phyloP scores from a whole-genome alignment of 2,329 filamentous ascomycete species.

The Aspergillus sp. region DNA sequence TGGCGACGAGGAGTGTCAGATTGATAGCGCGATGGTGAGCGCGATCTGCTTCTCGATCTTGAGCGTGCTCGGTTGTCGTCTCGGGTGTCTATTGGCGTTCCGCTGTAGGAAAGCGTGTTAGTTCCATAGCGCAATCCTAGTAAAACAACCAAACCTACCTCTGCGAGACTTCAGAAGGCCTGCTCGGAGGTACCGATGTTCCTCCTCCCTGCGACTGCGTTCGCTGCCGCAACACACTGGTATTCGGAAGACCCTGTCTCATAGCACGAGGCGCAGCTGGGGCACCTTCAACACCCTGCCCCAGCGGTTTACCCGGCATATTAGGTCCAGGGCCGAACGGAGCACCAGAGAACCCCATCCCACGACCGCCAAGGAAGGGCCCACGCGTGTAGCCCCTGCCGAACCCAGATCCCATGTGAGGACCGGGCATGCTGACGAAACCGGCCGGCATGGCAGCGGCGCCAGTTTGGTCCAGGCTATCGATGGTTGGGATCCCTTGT shows the following conservation, averaged over 20 bases:
- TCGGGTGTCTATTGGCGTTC: slow-evolving; percentile 29
- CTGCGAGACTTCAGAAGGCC: slow-evolving; percentile 15
- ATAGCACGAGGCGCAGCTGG: slow-evolving; percentile 92
- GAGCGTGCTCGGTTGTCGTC: slow-evolving; percentile 18
- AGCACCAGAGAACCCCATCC: slow-evolving; percentile 17
- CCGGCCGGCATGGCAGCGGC: slow-evolving; percentile 11
- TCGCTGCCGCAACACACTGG: slow-evolving; percentile 59
- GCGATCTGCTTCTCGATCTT: slow-evolving; percentile 19
- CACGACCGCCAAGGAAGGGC: slow-evolving; percentile 36
- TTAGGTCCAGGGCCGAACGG: slow-evolving; percentile 21
- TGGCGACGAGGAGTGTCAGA: slow-evolving; percentile 45
- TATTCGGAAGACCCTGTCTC: slow-evolving; percentile 79
- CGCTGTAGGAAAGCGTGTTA: slow-evolving; percentile 10
- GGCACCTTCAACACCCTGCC: slow-evolving; percentile 59
- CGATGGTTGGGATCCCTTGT: slow-evolving; percentile 25
- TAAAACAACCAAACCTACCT: slow-evolving; percentile 19
- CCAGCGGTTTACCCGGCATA: slow-evolving; percentile 34
- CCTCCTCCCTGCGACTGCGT: slow-evolving; percentile 21
- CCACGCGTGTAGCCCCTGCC: slow-evolving; percentile 41
- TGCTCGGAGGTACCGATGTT: slow-evolving; percentile 10
- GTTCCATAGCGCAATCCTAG: background rate
- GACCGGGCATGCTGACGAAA: slow-evolving; percentile 18
- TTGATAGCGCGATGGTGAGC: slow-evolving; percentile 34
- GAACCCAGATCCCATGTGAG: slow-evolving; percentile 22
- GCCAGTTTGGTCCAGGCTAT: slow-evolving; percentile 22